phyloP scores from a whole-genome alignment of 2,329 filamentous ascomycete genomes.

The Cladorrhinum sp. region DNA sequence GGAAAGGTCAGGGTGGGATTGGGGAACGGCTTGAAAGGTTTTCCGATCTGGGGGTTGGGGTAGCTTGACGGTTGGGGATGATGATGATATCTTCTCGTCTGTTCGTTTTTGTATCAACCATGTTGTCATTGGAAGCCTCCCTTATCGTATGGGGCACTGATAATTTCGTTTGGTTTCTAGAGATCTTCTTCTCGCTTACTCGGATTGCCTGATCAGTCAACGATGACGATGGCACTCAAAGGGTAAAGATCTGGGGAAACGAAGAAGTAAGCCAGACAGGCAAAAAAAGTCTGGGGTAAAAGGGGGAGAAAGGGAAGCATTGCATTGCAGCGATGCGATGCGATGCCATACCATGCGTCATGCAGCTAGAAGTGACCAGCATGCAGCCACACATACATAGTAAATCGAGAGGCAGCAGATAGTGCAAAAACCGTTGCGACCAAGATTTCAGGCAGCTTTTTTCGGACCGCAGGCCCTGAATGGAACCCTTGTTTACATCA shows the following conservation, averaged over 20 bases:
- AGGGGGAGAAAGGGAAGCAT: background rate
- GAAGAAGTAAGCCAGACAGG: background rate
- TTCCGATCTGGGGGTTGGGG: background rate
- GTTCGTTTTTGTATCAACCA: background rate
- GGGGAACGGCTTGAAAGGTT: background rate
- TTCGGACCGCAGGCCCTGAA: conserved; percentile 25
- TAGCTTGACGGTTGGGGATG: background rate
- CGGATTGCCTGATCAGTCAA: background rate
- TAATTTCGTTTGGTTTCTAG: background rate
- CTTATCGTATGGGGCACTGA: too few relatives aligned
- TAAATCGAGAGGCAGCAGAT: background rate
- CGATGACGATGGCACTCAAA: background rate
- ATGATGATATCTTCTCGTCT: background rate
- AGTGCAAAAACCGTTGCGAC: conserved; percentile 5
- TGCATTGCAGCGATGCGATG: background rate
- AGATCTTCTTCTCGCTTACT: background rate
- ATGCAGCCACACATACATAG: background rate
- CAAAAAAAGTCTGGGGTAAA: background rate
- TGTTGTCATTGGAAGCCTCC: too few relatives aligned
- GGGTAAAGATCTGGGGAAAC: background rate
- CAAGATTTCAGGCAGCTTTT: conserved; percentile 14
- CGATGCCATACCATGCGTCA: background rate
- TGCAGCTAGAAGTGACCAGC: background rate
- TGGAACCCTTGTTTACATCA: conserved; percentile 17
- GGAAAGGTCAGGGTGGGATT: background rate